phyloP scores from a whole-genome alignment of 345 rosid genomes.

The Aurinia saxatilis region DNA sequence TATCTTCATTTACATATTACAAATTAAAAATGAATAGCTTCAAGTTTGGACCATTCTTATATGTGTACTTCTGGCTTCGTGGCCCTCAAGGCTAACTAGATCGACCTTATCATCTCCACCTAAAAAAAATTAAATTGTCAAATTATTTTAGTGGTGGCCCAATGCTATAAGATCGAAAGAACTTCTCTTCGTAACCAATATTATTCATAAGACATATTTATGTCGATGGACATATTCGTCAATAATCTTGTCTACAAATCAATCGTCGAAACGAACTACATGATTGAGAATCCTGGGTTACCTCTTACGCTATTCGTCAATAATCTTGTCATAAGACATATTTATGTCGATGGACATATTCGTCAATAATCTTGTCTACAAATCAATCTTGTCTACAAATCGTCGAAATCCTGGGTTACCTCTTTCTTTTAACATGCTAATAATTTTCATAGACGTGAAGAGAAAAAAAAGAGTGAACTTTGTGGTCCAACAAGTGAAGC shows the following conservation, averaged over 20 bases:
- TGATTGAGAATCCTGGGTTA: too few species aligned
- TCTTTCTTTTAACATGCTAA: constrained; percentile 1
- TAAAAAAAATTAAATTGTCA: neutral
- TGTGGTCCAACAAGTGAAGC: constrained; percentile 28
- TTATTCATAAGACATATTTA: neutral
- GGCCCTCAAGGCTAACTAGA: too few species aligned
- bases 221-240: neutral
- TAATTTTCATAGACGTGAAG: neutral
- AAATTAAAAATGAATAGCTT: too few species aligned
- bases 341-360: neutral
- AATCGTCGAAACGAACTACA: neutral
- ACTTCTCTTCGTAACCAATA: neutral
- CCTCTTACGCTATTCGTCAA: too few species aligned
- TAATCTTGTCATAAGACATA: neutral
- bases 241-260: neutral
- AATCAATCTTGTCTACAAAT: neutral
- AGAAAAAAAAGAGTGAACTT: neutral
- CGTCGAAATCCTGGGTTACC: too few species aligned
- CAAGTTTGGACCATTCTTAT: too few species aligned
- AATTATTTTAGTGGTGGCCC: constrained; percentile 16
- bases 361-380: neutral
- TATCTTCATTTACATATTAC: too few species aligned
- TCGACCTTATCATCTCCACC: constrained; percentile 11
- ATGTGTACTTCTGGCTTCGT: too few species aligned
- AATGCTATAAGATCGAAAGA: constrained; percentile 1